Conservation (phyloP, 139 green algal species). For the Picochlorum sp. region DNA sequence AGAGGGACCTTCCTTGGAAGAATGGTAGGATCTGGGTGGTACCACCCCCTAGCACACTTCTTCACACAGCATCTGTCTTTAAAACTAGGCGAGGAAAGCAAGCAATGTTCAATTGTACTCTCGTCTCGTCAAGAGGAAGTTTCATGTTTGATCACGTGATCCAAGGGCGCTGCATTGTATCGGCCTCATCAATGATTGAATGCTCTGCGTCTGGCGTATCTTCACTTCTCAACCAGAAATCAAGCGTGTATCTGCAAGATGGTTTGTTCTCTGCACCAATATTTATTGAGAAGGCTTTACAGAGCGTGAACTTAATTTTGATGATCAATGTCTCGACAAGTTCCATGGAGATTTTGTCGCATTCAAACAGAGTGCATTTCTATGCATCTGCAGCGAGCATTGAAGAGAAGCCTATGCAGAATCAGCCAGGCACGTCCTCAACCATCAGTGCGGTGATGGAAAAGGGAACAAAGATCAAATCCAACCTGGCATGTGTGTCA, state of each 20-base stretch:
- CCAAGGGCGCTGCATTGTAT: slow-evolving; percentile 38
- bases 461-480: neutral
- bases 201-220: slow-evolving; percentile 24
- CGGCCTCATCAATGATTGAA: slow-evolving; percentile 61
- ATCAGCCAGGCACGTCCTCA: neutral
- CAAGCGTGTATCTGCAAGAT: neutral
- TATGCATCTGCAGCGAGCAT: slow-evolving; percentile 2
- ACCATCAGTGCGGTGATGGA: too few relatives aligned
- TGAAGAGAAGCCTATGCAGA: neutral
- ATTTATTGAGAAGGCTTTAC: neutral
- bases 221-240: slow-evolving; percentile 13
- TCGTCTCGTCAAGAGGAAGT: slow-evolving; percentile 25
- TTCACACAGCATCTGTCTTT: neutral
- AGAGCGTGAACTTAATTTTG: neutral
- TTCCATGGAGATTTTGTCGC: neutral
- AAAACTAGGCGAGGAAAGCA: neutral
- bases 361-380: too few relatives aligned
- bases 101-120: slow-evolving; percentile 21
- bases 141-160: slow-evolving; percentile 70
- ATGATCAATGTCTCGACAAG: neutral
- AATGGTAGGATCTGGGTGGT: slow-evolving; percentile 20
- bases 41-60: slow-evolving; percentile 39
- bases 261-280: slow-evolving; percentile 25
- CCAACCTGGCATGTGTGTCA: slow-evolving; percentile 1
- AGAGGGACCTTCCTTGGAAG: neutral